A percentile compares a stretch with the other conserved stretches of the same genome.
Conservation (phyloP, 1,139 yeast species). For the Arxiozyma slooffiae region DNA sequence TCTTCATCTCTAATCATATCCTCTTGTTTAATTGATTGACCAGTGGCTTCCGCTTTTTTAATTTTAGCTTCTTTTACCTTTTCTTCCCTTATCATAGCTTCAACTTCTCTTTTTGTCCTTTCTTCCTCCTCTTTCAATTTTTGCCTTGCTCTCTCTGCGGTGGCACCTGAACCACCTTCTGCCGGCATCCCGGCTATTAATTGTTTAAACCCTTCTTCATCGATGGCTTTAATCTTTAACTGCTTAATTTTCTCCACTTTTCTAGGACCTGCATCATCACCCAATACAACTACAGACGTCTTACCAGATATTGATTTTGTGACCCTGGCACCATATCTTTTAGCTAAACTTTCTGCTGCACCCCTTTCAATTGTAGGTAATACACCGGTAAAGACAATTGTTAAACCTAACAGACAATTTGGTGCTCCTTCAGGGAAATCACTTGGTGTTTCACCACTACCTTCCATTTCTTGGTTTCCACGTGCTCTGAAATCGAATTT, state of each 20-base stretch:
- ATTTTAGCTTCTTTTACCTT: conserved; percentile 23
- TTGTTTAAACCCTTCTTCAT: conserved; percentile 76
- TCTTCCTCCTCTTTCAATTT: conserved; percentile 62
- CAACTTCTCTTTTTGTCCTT: conserved; percentile 42
- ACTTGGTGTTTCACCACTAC: conserved; percentile 10
- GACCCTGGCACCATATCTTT: conserved; percentile 87
- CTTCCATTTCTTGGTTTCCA: conserved; percentile 8
- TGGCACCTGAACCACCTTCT: conserved; percentile 78
- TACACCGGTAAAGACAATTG: conserved; percentile 89
- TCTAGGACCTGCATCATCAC: conserved; percentile 96
- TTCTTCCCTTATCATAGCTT: conserved; percentile 36
- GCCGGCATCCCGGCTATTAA: conserved; percentile 75
- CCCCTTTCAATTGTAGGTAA: conserved; percentile 72
- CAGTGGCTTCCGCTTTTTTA: conserved; percentile 21
- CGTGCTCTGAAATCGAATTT: conserved; percentile 19
- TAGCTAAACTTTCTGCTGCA: conserved; percentile 66
- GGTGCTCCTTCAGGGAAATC: conserved; percentile 62
- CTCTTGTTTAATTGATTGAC: conserved; percentile 16
- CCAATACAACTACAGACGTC: conserved; percentile 82
- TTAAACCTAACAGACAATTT: conserved; percentile 74
- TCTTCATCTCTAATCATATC: conserved; percentile 33
- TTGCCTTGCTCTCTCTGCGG: conserved; percentile 60
- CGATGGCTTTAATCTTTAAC: conserved; percentile 66
- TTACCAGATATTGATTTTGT: conserved; percentile 78
- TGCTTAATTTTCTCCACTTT: conserved; percentile 73